Base-by-base conservation (phyloP, 352 stramenopile species). In the Phytophthora sp. region DNA sequence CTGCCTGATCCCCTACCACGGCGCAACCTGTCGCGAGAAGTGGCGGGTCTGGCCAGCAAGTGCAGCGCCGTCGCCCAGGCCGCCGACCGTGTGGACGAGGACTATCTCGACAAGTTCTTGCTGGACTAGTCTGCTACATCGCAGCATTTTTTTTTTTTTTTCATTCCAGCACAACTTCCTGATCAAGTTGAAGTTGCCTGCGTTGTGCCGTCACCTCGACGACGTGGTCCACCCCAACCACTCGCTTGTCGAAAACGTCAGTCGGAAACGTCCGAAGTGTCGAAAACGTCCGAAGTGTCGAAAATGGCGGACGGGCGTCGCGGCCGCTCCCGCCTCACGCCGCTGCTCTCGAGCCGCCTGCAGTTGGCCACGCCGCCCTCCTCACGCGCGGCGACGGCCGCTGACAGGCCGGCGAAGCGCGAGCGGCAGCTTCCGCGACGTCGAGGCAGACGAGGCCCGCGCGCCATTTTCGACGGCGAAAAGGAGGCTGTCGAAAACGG, bases 391-490 rank as follows among this genome's bases (percentile, higher is more conserved):
- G 17, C 21, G 11, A 27, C 56, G 23, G 55, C 46, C 23, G 28
- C 42, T 4, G 24, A 59, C n/a, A 54, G 50, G 24, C 39, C 45
- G 20, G 13, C 35, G 24, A 64, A 65, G 44, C 45, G 15, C n/a
- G 26, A 32, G 2, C 45, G 37, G 15, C 52, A 41, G 5, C 13
- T 15, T 2, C 4, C 18, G 26, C 35, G 35, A 46, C 44, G 39
- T 37, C 37, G 31, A 27, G 43, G 41, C 4, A 61, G 41, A 23
- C 30, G 43, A 62, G 28, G n/a, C 23, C 34, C 34, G 13, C 21
- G 64, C 21, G 52, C 35, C 21, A 68, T 69, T 73, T 73, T 73
- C 20, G 18, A 60, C 23, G 17, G 23, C 38, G 27, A 50, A 48
- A 54, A 43, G 38, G 38, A 39, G 10, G 44, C 20, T 18, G 35